Evolutionary conservation across 2,329 filamentous ascomycete species (phyloP).

Genomic region (Fusarium veterinarium): DNA sequence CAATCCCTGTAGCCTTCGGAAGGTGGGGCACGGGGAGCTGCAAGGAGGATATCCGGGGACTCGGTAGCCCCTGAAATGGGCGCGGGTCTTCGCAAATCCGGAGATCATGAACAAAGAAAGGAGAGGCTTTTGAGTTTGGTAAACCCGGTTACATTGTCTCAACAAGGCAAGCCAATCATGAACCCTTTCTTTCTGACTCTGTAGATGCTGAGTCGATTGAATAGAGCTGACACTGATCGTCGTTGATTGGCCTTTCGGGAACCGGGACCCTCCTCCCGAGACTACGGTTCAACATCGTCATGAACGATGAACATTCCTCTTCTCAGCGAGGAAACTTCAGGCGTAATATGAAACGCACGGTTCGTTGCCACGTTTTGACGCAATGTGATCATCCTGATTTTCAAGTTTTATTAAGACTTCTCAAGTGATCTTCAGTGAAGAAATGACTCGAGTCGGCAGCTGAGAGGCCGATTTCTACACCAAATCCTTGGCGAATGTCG

Average conservation of each 20-base stretch:
- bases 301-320: not conserved
- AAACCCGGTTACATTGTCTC: not conserved
- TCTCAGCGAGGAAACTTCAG: not conserved
- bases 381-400: accelerated
- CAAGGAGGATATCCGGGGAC: not conserved
- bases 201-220: not conserved
- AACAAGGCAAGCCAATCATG: not conserved
- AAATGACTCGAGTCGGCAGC: not conserved
- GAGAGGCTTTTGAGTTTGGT: not conserved
- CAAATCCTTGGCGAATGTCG: not conserved
- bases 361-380: not conserved
- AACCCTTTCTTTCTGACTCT: not conserved
- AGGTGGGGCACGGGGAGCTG: not conserved
- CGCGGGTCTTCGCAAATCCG: not conserved
- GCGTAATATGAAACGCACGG: too few relatives aligned
- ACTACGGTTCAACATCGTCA: not conserved
- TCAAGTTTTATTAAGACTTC: not conserved
- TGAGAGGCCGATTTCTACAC: not conserved
- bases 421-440: not conserved
- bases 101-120: not conserved
- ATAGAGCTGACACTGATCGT: not conserved
- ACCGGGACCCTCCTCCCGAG: not conserved
- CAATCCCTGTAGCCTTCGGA: not conserved
- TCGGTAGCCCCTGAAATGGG: not conserved
- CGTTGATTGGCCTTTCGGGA: not conserved